A percentile compares a stretch with the other conserved stretches of the same genome.
phyloP scores from a whole-genome alignment of 441 rosid species.

The Pelargonium fulgidum region DNA sequence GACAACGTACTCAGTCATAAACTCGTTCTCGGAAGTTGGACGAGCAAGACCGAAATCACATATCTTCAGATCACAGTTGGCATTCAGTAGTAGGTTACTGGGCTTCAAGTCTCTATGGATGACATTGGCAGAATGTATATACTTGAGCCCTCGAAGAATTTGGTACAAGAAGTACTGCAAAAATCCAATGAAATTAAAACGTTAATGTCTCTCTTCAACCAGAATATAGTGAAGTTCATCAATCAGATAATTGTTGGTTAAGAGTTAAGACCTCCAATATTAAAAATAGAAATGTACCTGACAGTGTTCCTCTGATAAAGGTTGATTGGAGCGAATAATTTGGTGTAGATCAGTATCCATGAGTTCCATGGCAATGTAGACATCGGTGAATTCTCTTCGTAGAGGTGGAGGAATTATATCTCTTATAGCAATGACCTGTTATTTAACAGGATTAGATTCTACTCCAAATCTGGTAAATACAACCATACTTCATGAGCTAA shows the following conservation, averaged over 20 bases:
- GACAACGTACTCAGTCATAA: conserved; percentile 3
- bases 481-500: too few relatives aligned
- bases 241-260: too few relatives aligned
- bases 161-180: conserved; percentile 88
- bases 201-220: too few relatives aligned
- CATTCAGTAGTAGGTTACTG: conserved; percentile 75
- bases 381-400: conserved; percentile 73
- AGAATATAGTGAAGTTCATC: too few relatives aligned
- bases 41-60: conserved; percentile 95
- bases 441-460: too few relatives aligned
- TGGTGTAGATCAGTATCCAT: conserved; percentile 98
- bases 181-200: background rate
- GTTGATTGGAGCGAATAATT: conserved; percentile 82
- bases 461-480: too few relatives aligned
- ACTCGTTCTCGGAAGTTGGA: conserved; percentile 44
- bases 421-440: conserved; percentile 68
- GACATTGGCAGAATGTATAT: conserved; percentile 86
- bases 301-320: conserved; percentile 86
- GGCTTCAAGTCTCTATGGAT: conserved; percentile 93
- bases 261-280: too few relatives aligned
- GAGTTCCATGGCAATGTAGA: conserved; percentile 72
- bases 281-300: conserved; percentile 48
- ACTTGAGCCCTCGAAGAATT: conserved; percentile 87
- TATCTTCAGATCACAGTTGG: conserved; percentile 88
- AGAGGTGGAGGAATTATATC: conserved; percentile 93